Evolutionary conservation across 2,329 filamentous ascomycete species (phyloP).

Genomic region (Neophaeococcomyces aloes): DNA sequence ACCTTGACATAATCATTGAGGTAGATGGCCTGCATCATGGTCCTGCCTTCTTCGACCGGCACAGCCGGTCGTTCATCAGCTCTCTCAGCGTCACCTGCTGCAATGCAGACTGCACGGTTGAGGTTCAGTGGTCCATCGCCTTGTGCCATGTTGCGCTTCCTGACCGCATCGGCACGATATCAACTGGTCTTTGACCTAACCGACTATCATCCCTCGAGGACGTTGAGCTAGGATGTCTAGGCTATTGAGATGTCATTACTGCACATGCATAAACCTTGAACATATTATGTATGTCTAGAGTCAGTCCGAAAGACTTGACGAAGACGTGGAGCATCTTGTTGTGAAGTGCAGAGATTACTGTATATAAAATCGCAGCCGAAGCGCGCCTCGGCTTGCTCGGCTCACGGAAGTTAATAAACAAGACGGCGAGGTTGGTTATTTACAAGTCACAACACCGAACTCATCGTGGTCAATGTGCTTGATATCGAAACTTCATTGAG

Average conservation of each 20-base stretch:
- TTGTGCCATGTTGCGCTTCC: conserved; percentile 1
- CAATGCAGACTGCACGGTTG: conserved; percentile 1
- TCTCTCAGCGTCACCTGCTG: conserved; percentile 1
- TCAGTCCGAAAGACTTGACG: too few relatives aligned
- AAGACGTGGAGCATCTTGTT: too few relatives aligned
- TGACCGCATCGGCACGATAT: neutral
- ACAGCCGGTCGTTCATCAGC: neutral
- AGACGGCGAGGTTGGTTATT: too few relatives aligned
- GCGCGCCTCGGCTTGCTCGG: neutral
- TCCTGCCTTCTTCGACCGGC: neutral
- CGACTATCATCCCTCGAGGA: neutral
- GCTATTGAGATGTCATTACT: too few relatives aligned
- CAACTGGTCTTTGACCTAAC: neutral
- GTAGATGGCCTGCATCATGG: conserved; percentile 3
- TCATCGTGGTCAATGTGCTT: too few relatives aligned
- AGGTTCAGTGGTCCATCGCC: neutral
- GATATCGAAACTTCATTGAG: too few relatives aligned
- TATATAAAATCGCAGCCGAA: neutral
- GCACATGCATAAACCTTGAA: too few relatives aligned
- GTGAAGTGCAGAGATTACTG: neutral
- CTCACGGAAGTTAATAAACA: neutral
- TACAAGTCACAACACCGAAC: too few relatives aligned
- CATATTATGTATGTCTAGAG: too few relatives aligned
- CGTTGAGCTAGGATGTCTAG: too few relatives aligned
- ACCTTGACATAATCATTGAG: conserved; percentile 7